A percentile compares a stretch with the other conserved stretches of the same genome.
phyloP scores from a whole-genome alignment of 2,329 filamentous ascomycete species.

The Verticillium longisporum region DNA sequence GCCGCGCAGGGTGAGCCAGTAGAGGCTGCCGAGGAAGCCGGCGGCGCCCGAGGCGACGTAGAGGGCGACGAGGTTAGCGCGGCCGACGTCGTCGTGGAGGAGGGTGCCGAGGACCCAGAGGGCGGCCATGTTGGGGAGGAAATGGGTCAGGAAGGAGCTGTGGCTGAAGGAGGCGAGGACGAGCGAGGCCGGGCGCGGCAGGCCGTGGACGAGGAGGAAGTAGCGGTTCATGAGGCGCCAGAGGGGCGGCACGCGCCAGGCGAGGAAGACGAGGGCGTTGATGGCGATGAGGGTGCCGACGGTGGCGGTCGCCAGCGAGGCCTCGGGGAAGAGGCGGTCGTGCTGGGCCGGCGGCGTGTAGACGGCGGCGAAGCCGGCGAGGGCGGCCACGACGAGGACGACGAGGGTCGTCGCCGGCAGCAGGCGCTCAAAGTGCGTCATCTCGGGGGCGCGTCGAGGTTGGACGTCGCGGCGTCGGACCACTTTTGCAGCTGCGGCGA shows the following conservation, averaged over 20 bases:
- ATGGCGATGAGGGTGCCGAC: conserved; percentile 52
- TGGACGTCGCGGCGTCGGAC: conserved; percentile 38
- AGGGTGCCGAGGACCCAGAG: conserved; percentile 61
- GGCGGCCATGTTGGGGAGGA: conserved; percentile 56
- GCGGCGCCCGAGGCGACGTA: conserved; percentile 53
- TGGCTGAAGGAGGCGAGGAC: conserved; percentile 66
- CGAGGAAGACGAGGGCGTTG: conserved; percentile 49
- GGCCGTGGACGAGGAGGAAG: conserved; percentile 58
- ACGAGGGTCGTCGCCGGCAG: conserved; percentile 46
- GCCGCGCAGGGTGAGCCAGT: conserved; percentile 37
- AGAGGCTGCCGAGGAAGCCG: conserved; percentile 53
- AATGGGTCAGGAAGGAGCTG: conserved; percentile 50
- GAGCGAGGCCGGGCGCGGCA: conserved; percentile 54
- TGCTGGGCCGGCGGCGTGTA: conserved; percentile 30
- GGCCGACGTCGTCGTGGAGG: conserved; percentile 64
- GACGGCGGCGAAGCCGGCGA: conserved; percentile 34
- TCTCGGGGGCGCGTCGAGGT: conserved; percentile 45
- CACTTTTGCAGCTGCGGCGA: conserved; percentile 31
- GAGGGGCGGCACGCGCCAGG: conserved; percentile 58
- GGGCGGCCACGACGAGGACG: conserved; percentile 33
- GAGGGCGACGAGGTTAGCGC: conserved; percentile 62
- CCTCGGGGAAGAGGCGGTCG: conserved; percentile 50
- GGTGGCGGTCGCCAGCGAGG: conserved; percentile 58
- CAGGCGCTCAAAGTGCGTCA: conserved; percentile 46
- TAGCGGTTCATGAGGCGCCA: conserved; percentile 64